Evolutionary conservation across 1,284 basidiomycete genomes (phyloP), one percentile per base, ranked within the genome.

Genomic region (Ceraceosorus guamensis): DNA sequence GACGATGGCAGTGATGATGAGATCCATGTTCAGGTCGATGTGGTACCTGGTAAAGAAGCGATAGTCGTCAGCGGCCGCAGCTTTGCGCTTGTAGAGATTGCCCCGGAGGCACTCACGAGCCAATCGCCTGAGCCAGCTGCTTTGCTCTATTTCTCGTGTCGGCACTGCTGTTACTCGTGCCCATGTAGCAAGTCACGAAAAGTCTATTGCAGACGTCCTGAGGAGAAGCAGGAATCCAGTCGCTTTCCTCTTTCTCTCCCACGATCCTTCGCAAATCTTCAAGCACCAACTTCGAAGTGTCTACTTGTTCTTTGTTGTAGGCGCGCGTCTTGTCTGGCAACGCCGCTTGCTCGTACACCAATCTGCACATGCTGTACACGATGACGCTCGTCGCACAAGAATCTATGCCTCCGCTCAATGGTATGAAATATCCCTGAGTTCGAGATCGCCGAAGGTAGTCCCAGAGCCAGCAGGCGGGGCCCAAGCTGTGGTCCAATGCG

Each of bases 121-220:
- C 92, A 57, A 99, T 93, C 0, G 89, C 87, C 51, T 85, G 80
- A 2, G 88, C 85, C 5, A 99, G 83, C 49, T 87, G 84, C 73
- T 88, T 91, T 2, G 93, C 95, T 37, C 93, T 82, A 61, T 82
- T 79, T 11, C 91, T 81, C 6, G 95, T 98, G 66, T 96, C 93
- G 1, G 77, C 77, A 62, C 86, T 89, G 8, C 91, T 96, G 76
- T 98, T 93, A 76, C 92, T 88, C 0, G 93, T 98, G 10, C 93
- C 93, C 95, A 98, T 98, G 78, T 96, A 98, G 78, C 91, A 96
- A 0, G 93, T 96, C 75, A 97, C 91, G 81, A 99, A 96, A 57
- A 97, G 85, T 34, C 90, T 82, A 56, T 80, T 81, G 48, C 85
- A 84, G 65, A 97, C 90, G 71, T 97, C 95, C 57, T 82, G 83